Evolutionary conservation across 257 asterid species (phyloP).

Genomic region (Lithospermum erythrorhizon): DNA sequence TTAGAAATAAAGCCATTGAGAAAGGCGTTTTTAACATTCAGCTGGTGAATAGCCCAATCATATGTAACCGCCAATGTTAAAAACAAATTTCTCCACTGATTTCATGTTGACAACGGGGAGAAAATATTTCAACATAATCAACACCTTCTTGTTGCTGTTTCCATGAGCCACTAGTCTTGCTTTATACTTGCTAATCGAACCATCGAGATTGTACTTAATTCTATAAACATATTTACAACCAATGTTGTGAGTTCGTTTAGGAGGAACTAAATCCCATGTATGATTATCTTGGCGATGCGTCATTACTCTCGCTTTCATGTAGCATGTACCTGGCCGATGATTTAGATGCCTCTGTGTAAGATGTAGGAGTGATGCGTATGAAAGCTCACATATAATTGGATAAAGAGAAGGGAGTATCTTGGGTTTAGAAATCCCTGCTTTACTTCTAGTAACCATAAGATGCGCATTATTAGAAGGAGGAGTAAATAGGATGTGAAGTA

Average conservation of each 20-base stretch:
- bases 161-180: not conserved
- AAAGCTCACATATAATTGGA: no score
- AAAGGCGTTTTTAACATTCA: not conserved
- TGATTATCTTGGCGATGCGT: not conserved
- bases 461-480: no score
- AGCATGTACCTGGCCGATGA: no score
- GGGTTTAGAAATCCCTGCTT: no score
- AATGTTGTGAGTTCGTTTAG: not conserved
- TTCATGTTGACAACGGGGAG: not conserved
- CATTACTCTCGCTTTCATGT: not conserved
- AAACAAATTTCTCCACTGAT: not conserved
- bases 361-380: no score
- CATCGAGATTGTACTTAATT: not conserved
- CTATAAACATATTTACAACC: not conserved
- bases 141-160: not conserved
- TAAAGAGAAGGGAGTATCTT: no score
- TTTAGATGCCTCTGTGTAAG: no score
- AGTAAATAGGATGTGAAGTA: no score
- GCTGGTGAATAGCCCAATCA: not conserved
- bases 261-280: not conserved
- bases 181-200: not conserved
- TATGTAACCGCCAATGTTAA: not conserved
- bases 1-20: not conserved
- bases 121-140: not conserved
- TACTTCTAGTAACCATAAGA: no score